Conservation (phyloP, 345 rosid genomes). For the Salix suchowensis region DNA sequence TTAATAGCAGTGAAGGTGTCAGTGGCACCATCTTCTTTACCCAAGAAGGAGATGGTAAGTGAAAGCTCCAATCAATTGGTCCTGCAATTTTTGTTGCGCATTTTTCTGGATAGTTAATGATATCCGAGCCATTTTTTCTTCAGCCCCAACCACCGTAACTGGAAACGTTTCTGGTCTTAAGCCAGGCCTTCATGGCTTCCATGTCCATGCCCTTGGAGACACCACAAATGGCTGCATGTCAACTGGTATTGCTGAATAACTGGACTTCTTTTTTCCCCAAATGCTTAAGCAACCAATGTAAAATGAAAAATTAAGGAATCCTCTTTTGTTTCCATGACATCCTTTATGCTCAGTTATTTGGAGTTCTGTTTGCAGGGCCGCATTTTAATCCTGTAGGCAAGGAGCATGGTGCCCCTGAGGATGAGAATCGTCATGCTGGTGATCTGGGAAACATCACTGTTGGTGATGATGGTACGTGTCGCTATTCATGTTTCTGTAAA, state of each 20-base stretch:
- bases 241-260: slow-evolving; percentile 49
- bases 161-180: slow-evolving; percentile 81
- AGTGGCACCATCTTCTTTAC: slow-evolving; percentile 66
- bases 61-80: background rate
- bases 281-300: background rate
- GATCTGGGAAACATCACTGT: slow-evolving; percentile 76
- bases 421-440: slow-evolving; percentile 87
- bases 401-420: slow-evolving; percentile 89
- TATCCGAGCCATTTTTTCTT: background rate
- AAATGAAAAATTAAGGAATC: background rate
- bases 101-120: background rate
- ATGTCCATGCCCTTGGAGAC: slow-evolving; percentile 96
- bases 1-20: slow-evolving; percentile 69
- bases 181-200: slow-evolving; percentile 95
- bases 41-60: slow-evolving; percentile 77
- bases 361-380: slow-evolving; percentile 49
- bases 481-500: background rate
- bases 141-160: slow-evolving; percentile 71
- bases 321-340: background rate
- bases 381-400: slow-evolving; percentile 82
- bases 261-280: background rate
- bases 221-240: slow-evolving; percentile 99
- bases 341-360: background rate
- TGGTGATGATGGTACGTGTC: slow-evolving; percentile 69
- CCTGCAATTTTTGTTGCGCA: background rate